Evolutionary conservation across 208 protist species (phyloP), one percentile per base, ranked within the genome.

Genomic region (Endotrypanum monterogeii): DNA sequence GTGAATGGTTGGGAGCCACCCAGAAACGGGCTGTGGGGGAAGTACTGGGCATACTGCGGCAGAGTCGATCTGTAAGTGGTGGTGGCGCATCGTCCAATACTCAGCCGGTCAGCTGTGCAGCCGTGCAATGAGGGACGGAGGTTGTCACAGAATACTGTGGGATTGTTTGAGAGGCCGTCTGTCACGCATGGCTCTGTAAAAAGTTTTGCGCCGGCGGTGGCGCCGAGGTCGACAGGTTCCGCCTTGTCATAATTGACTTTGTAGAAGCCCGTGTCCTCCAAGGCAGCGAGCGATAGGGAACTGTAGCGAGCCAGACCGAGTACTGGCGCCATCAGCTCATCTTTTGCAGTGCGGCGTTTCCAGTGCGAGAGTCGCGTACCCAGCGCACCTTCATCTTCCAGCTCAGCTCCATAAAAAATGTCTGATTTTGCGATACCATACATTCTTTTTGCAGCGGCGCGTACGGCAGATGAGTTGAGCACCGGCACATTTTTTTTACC

Each of bases 191-290:
- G 79, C 41, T 78, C 69, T 3, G 58, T 74, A 35, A 88, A 56
- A 7, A 95, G 77, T 23, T 35, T 57, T 57, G 88, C 94, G 3
- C 94, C 94, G 0, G 66, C 39, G 14, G 82, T 74, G 46, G 76
- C 60, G 48, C 95, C 94, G 84, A 85, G 97, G 20, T 48, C 46
- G 74, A 98, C 85, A 16, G 66, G 65, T 50, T 96, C 86, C 3
- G 83, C 89, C 55, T 84, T 83, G 32, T 8, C 66, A 74, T 86
- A 94, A 71, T 84, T 82, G 28, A 69, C 90, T 9, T 70, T 68
- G 82, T 97, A 98, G 63, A 83, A 95, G 23, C 88, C 88, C 23
- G 91, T 70, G 67, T 97, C 92, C 48, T 96, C 80, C 67, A 98
- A 87, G 4, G 85, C 66, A 0, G 93, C 84, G 54, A 98, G 72